phyloP scores from a whole-genome alignment of 225 moss, liverwort and hornwort genomes.

The Asterella californica region DNA sequence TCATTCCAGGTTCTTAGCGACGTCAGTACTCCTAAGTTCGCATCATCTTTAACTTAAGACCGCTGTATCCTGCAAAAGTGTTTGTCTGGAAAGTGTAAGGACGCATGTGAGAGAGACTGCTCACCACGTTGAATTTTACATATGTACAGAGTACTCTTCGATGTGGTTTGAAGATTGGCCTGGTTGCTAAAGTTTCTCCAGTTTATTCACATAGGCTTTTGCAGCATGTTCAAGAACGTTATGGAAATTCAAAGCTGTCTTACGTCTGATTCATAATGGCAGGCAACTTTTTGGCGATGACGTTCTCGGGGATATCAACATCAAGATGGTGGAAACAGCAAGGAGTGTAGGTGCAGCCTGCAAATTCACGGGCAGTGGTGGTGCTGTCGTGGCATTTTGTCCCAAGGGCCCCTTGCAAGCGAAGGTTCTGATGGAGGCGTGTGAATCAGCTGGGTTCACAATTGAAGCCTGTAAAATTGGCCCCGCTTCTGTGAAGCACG shows the following conservation, averaged over 20 bases:
- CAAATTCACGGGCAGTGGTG: constrained; percentile 97
- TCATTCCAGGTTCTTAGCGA: neutral
- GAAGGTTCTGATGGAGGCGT: constrained; percentile 58
- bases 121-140: too few species aligned
- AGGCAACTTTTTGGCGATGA: constrained; percentile 87
- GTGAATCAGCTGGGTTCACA: constrained; percentile 66
- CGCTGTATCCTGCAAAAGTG: neutral
- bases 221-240: neutral
- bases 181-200: neutral
- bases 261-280: constrained; percentile 8
- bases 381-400: constrained; percentile 83
- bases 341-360: constrained; percentile 87
- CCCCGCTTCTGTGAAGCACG: constrained; percentile 49
- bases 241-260: neutral
- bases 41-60: neutral
- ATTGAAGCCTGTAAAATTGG: constrained; percentile 57
- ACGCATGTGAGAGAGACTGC: too few species aligned
- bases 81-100: neutral
- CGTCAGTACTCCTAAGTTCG: neutral
- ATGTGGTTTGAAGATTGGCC: neutral
- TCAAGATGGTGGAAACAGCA: constrained; percentile 82
- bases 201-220: neutral
- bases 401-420: constrained; percentile 66
- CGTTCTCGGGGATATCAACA: constrained; percentile 76
- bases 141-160: too few species aligned